These are phyloP conservation scores for Oldenlandia corymbosa DNA, from an alignment of 257 asterid species.

Conservation along the genomic window DNA sequence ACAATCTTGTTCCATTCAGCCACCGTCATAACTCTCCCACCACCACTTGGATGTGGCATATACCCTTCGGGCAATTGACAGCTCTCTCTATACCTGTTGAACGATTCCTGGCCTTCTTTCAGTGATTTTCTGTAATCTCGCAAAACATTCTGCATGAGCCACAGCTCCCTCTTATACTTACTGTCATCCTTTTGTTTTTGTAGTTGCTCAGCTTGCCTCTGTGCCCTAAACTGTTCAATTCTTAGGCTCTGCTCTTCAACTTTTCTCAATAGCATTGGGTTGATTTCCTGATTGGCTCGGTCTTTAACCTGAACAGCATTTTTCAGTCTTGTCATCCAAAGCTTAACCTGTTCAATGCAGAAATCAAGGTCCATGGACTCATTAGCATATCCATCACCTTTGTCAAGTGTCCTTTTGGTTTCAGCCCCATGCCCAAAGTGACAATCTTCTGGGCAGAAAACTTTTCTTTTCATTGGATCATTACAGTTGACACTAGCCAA, in stretches of 20 bases:
- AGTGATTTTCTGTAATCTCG: conserved; percentile 5
- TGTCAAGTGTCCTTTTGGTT: not conserved
- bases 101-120: not conserved
- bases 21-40: conserved; percentile 8
- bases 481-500: too few relatives aligned
- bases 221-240: not conserved
- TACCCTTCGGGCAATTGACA: conserved; percentile 8
- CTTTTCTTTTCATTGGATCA: too few relatives aligned
- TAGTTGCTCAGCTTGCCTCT: not conserved
- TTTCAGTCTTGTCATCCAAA: conserved; percentile 11
- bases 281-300: not conserved
- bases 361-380: conserved; percentile 9
- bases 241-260: not conserved
- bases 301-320: not conserved
- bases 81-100: conserved; percentile 4
- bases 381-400: too few relatives aligned
- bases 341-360: not conserved
- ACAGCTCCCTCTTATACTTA: conserved; percentile 4
- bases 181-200: not conserved
- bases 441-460: too few relatives aligned
- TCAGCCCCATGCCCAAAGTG: not conserved
- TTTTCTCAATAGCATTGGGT: not conserved
- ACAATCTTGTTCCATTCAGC: not conserved
- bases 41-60: conserved; percentile 12
- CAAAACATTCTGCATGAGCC: not conserved